These are phyloP conservation scores for Aegilops bicornis DNA, from an alignment of 176 grass and related monocot genomes.

Conservation along the genomic window DNA sequence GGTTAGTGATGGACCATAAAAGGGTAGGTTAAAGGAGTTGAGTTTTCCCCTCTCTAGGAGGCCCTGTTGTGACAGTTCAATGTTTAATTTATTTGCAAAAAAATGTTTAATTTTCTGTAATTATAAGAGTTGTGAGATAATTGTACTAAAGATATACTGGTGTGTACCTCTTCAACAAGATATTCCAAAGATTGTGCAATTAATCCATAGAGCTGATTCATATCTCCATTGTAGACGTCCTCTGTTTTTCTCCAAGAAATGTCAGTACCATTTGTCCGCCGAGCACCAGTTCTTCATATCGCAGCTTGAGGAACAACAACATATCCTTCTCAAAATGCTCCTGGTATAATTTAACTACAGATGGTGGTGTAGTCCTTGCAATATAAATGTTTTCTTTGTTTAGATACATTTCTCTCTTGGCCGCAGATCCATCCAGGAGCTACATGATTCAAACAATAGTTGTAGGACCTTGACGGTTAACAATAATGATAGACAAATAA, in stretches of 20 bases:
- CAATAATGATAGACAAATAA: neutral
- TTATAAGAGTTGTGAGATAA: neutral
- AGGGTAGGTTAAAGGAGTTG: constrained; percentile 35
- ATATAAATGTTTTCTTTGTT: constrained; percentile 44
- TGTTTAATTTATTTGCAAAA: neutral
- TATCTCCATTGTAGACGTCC: neutral
- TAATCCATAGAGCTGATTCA: neutral
- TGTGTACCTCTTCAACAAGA: neutral
- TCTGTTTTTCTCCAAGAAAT: constrained; percentile 29
- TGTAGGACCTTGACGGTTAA: neutral
- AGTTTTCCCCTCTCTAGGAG: constrained; percentile 36
- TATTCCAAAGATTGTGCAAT: constrained; percentile 4
- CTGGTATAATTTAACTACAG: constrained; percentile 31
- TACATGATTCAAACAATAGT: neutral
- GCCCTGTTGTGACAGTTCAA: neutral
- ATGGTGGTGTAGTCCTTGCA: neutral
- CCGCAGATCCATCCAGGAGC: constrained; percentile 8
- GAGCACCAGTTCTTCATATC: constrained; percentile 18
- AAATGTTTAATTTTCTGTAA: neutral
- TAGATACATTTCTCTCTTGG: neutral
- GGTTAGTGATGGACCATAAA: constrained; percentile 33
- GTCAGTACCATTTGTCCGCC: constrained; percentile 37
- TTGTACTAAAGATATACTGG: neutral
- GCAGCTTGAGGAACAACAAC: constrained; percentile 21
- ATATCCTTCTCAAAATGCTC: constrained; percentile 36